Conservation (phyloP, 2,329 filamentous ascomycete genomes). For the Dactylellina parvicollis region DNA sequence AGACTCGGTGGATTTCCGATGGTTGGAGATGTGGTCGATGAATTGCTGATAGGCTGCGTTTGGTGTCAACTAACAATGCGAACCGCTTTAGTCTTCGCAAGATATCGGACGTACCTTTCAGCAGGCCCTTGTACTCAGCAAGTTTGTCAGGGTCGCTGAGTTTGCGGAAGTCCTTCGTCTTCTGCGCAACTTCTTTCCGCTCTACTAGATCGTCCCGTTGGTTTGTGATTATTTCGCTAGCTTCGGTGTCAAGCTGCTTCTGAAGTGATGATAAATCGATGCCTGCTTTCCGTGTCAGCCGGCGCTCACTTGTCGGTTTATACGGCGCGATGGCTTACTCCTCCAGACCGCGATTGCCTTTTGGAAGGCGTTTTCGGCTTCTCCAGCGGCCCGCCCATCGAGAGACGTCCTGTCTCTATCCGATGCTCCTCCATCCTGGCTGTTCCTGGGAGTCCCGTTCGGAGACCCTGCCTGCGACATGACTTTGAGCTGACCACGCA, state of each 20-base stretch:
- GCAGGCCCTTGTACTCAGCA: conserved; percentile 83
- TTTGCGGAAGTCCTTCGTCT: conserved; percentile 97
- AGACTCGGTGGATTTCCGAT: conserved; percentile 92
- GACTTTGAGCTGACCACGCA: not conserved
- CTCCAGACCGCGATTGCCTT: conserved; percentile 95
- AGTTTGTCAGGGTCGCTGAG: conserved; percentile 88
- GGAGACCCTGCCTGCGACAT: conserved; percentile 53
- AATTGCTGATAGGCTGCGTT: conserved; percentile 88
- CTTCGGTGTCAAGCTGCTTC: conserved; percentile 85
- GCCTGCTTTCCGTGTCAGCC: conserved; percentile 66
- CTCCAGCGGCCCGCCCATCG: conserved; percentile 23
- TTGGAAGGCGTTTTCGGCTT: conserved; percentile 85
- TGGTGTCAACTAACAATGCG: conserved; percentile 1
- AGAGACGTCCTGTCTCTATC: conserved; percentile 46
- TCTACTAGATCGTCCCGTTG: conserved; percentile 96
- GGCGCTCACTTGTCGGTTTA: conserved; percentile 44
- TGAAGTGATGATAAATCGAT: conserved; percentile 87
- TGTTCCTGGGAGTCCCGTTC: conserved; percentile 48
- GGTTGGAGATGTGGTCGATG: conserved; percentile 94
- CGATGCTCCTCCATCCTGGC: conserved; percentile 41
- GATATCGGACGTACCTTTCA: conserved; percentile 73
- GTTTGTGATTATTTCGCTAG: conserved; percentile 92
- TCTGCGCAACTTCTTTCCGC: conserved; percentile 96
- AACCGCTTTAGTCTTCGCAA: not conserved
- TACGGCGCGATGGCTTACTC: conserved; percentile 68